A percentile compares a stretch with the other conserved stretches of the same genome.
phyloP scores from a whole-genome alignment of 1,139 yeast genomes.

The Taphrina deformans region DNA sequence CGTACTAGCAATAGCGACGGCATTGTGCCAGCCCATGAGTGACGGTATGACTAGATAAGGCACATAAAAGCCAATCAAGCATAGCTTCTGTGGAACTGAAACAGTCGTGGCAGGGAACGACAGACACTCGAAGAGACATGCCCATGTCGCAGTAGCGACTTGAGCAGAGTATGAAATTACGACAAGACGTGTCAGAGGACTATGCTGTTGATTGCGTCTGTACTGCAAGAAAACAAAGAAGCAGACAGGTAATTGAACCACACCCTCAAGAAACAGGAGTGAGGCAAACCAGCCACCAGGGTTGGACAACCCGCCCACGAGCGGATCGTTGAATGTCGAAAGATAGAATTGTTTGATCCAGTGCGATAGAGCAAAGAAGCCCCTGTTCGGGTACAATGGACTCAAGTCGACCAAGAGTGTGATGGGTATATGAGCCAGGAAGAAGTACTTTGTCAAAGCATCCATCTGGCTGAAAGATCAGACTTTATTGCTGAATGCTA shows the following conservation, averaged over 20 bases:
- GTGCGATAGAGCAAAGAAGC: constrained; percentile 3
- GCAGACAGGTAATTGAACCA: constrained; percentile 18
- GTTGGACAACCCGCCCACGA: constrained; percentile 7
- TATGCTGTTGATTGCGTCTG: not conserved
- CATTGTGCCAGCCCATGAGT: constrained; percentile 10
- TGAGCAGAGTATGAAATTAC: constrained; percentile 7
- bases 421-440: constrained; percentile 21
- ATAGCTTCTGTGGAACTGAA: not conserved
- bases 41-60: constrained; percentile 19
- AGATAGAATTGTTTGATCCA: constrained; percentile 5
- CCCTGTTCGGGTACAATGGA: constrained; percentile 9
- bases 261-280: constrained; percentile 15
- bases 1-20: not conserved
- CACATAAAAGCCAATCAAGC: constrained; percentile 5
- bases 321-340: constrained; percentile 13
- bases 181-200: constrained; percentile 9
- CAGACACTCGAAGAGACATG: constrained; percentile 10
- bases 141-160: constrained; percentile 25
- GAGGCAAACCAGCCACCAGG: constrained; percentile 29
- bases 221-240: constrained; percentile 5
- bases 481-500: too few relatives aligned
- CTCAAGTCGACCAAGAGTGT: constrained; percentile 21
- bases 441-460: constrained; percentile 8
- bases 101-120: constrained; percentile 1
- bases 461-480: not conserved